Base-by-base conservation (phyloP, 495 filamentous ascomycete genomes). In the Aspergillus sparsus region DNA sequence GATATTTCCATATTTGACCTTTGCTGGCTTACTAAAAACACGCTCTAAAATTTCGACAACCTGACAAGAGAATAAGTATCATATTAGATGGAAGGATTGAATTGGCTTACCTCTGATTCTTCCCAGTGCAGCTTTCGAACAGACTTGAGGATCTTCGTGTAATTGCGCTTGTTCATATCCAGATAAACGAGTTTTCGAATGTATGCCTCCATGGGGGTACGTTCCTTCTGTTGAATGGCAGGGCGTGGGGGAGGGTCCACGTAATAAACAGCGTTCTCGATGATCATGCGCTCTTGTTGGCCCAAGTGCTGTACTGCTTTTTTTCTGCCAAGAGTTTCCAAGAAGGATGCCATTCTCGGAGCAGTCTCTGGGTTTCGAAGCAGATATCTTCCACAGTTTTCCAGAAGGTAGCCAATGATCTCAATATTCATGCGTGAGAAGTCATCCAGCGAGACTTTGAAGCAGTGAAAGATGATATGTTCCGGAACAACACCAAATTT, bases 361-460 rank as follows among this genome's bases (percentile, higher is more conserved):
- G 89, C 88, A 0, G 95, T 96, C 62, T 98, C 93, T 0, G 93
- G 90, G 66, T 95, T 97, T 34, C 95, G 91, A 50, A 98, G 82
- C 44, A 99, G 77, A 75, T 96, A 99, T 7, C 93, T 87, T 35
- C 94, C 94, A 66, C 95, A 99, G 66, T 97, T 98, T 76, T 99
- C 94, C 7, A 99, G 81, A n/a, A 97, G 79, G 65, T 95, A 92
- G 65, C 93, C 93, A 62, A 98, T 96, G 65, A 99, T 97, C 71
- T 99, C 95, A 60, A 99, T 95, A 66, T 98, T 98, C 86, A 96
- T 95, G 62, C 93, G 85, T 8, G 96, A 97, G 64, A 99, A 98
- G 61, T 99, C 94, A 66, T 99, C 95, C 6, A 98, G 77, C 60
- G 94, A 94, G 65, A 99, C 93, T 71, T 96, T 98, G 61, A 99